phyloP scores from a whole-genome alignment of 2,329 filamentous ascomycete genomes.

The Aspergillus awamori region DNA sequence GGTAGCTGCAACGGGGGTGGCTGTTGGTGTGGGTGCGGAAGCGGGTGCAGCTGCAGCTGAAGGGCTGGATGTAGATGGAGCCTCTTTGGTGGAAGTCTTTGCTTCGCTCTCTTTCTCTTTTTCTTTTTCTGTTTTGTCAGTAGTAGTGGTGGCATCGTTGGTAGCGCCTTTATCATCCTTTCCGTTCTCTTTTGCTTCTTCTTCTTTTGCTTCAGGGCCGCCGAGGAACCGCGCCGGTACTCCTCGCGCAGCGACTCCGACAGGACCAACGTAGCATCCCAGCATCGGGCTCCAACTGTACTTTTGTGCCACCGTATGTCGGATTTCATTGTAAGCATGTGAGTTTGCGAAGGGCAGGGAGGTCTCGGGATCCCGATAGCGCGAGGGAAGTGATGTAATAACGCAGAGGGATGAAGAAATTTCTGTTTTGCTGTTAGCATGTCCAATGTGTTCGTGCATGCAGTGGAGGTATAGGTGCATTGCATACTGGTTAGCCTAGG shows the following conservation, averaged over 20 bases:
- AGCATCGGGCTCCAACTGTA: conserved; percentile 81
- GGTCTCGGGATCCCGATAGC: conserved; percentile 82
- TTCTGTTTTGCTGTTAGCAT: conserved; percentile 36
- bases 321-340: conserved; percentile 77
- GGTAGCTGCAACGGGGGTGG: conserved; percentile 4
- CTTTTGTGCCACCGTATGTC: conserved; percentile 70
- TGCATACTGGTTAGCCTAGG: conserved; percentile 52
- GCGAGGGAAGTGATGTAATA: conserved; percentile 79
- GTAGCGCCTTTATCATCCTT: conserved; percentile 10
- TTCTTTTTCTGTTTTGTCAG: background rate
- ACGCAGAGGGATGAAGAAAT: conserved; percentile 65
- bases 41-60: conserved; percentile 11
- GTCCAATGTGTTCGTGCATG: background rate
- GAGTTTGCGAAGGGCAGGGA: conserved; percentile 79
- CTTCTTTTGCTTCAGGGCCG: conserved; percentile 21
- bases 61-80: background rate
- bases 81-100: conserved; percentile 8
- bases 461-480: conserved; percentile 2
- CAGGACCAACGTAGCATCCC: conserved; percentile 78
- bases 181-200: conserved; percentile 18
- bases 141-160: conserved; percentile 7
- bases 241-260: conserved; percentile 64
- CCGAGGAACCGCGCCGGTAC: conserved; percentile 75
- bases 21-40: conserved; percentile 6
- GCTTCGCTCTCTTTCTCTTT: conserved; percentile 11